Percentiles rank a stretch among this genome's conserved stretches.
phyloP scores from a whole-genome alignment of 2,329 filamentous ascomycete species.

The Cytospora paraplurivora region DNA sequence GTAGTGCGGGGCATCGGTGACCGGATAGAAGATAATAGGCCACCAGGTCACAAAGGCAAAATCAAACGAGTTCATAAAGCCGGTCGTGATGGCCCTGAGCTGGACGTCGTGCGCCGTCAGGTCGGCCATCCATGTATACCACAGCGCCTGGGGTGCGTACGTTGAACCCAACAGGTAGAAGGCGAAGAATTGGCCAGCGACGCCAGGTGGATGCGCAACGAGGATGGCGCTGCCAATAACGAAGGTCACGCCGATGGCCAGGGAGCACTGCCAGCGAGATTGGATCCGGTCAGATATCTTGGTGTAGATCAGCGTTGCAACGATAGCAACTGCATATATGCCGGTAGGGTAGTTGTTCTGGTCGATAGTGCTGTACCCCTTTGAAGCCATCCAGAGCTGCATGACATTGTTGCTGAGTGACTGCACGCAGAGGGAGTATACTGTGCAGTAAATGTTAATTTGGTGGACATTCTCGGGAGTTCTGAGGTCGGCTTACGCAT shows the following conservation, averaged over 20 bases:
- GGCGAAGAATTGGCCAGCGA: slow-evolving; percentile 45
- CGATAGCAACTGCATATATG: slow-evolving; percentile 45
- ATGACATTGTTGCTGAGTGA: slow-evolving; percentile 48
- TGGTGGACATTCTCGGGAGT: fast-evolving
- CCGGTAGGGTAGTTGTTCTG: slow-evolving; percentile 49
- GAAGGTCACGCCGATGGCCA: slow-evolving; percentile 46
- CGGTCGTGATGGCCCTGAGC: slow-evolving; percentile 47
- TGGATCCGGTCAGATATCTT: slow-evolving; percentile 44
- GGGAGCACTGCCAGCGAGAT: slow-evolving; percentile 47
- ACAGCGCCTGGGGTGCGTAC: slow-evolving; percentile 48
- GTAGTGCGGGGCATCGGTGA: slow-evolving; percentile 44
- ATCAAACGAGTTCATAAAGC: slow-evolving; percentile 48
- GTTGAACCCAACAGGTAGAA: slow-evolving; percentile 49
- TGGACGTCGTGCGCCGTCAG: slow-evolving; percentile 44
- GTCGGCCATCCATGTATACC: slow-evolving; percentile 52
- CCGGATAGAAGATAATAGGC: slow-evolving; percentile 44
- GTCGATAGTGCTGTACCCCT: slow-evolving; percentile 46
- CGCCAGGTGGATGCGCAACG: slow-evolving; percentile 37
- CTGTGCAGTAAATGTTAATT: slow-evolving; percentile 17
- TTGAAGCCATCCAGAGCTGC: slow-evolving; percentile 47
- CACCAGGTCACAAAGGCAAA: slow-evolving; percentile 46
- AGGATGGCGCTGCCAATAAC: slow-evolving; percentile 44
- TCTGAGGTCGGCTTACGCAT: slow-evolving; percentile 40
- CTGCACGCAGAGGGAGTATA: slow-evolving; percentile 48
- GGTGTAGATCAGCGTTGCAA: slow-evolving; percentile 45